Conservation (phyloP, 805 yeast genomes). For the Wickerhamomyces kurtzmanii region DNA sequence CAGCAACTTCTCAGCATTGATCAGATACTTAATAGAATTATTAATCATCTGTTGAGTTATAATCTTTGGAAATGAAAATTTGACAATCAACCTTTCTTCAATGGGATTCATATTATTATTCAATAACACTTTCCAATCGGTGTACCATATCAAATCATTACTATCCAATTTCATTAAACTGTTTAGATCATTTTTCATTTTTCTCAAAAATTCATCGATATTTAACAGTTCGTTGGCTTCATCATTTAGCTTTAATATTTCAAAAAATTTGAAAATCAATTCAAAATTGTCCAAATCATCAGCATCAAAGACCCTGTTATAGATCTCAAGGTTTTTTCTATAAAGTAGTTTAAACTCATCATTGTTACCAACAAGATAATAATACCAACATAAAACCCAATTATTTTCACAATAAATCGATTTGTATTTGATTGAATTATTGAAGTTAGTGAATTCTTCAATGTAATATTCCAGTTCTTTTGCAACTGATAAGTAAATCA, state of each 20-base stretch:
- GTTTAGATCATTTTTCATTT: constrained; percentile 4
- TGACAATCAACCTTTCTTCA: constrained; percentile 6
- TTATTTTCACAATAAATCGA: constrained; percentile 7
- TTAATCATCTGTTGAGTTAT: constrained; percentile 14
- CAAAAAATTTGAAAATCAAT: constrained; percentile 4
- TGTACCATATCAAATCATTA: constrained; percentile 8
- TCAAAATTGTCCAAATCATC: constrained; percentile 6
- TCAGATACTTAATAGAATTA: constrained; percentile 18
- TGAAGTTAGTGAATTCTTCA: constrained; percentile 30
- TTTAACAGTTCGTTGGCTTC: constrained; percentile 5
- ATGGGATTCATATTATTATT: constrained; percentile 9
- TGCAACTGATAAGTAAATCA: constrained; percentile 41
- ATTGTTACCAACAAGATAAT: constrained; percentile 8
- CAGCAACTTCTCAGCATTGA: constrained; percentile 20
- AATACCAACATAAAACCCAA: constrained; percentile 13
- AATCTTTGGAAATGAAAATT: constrained; percentile 7
- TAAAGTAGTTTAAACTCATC: constrained; percentile 2
- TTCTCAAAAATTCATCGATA: constrained; percentile 11
- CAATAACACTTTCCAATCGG: constrained; percentile 6
- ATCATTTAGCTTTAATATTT: not conserved
- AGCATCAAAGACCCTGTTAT: too few species aligned
- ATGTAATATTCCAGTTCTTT: constrained; percentile 49
- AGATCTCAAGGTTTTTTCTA: constrained; percentile 5
- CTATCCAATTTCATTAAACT: constrained; percentile 3
- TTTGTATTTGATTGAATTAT: constrained; percentile 8